phyloP scores from a whole-genome alignment of 164 flowering plant genomes.

The Dillenia suffruticosa region DNA sequence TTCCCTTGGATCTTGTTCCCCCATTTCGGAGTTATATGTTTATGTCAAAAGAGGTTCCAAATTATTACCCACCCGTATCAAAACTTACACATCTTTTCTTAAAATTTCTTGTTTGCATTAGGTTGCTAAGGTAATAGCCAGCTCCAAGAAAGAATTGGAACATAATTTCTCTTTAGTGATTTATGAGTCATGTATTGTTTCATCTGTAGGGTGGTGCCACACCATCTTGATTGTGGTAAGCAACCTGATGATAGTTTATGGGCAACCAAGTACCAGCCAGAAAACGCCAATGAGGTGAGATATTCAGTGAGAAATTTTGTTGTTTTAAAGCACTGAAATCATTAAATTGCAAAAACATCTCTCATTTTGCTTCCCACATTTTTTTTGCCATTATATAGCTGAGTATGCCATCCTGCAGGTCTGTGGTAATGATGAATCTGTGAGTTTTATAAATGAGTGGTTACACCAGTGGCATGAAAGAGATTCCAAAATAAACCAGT shows the following conservation, averaged over 20 bases:
- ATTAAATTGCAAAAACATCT: background rate
- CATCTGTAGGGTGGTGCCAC: slow-evolving; percentile 29
- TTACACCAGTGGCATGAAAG: slow-evolving; percentile 64
- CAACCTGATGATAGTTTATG: slow-evolving; percentile 51
- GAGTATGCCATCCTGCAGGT: slow-evolving; percentile 45
- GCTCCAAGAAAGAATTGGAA: too few relatives aligned
- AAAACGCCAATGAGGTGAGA: slow-evolving; percentile 61
- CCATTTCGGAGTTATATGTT: too few relatives aligned
- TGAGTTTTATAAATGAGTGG: slow-evolving; percentile 75
- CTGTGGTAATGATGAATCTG: slow-evolving; percentile 80
- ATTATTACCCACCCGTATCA: too few relatives aligned
- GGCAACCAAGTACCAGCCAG: slow-evolving; percentile 83
- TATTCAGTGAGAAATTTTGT: background rate
- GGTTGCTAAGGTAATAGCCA: too few relatives aligned
- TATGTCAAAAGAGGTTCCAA: too few relatives aligned
- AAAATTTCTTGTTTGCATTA: too few relatives aligned
- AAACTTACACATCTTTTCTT: too few relatives aligned
- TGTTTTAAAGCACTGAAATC: too few relatives aligned
- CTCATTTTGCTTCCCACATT: background rate
- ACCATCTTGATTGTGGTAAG: slow-evolving; percentile 22
- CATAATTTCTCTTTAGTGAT: too few relatives aligned
- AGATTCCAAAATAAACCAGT: slow-evolving; percentile 30
- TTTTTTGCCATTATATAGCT: background rate
- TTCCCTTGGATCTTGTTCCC: too few relatives aligned
- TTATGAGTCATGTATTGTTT: slow-evolving; percentile 4